A percentile compares a stretch with the other conserved stretches of the same genome.
Conservation (phyloP, 495 filamentous ascomycete species). For the Jackrogersella minutella region DNA sequence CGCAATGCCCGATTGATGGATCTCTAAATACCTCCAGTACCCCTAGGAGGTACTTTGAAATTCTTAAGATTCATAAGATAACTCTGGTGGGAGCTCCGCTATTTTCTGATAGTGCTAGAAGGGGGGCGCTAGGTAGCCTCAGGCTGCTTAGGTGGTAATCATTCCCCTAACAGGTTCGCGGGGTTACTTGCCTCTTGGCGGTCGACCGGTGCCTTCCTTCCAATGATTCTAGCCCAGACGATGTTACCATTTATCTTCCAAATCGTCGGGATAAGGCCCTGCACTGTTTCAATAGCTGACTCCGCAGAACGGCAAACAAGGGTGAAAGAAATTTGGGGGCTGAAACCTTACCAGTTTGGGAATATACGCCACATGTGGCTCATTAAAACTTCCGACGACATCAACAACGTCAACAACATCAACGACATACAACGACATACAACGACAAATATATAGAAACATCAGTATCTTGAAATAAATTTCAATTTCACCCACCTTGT, state of each 20-base stretch:
- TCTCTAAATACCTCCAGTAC: not conserved
- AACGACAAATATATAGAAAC: too few species aligned
- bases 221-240: constrained; percentile 5
- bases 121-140: not conserved
- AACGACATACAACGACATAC: not conserved
- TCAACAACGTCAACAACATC: too few species aligned
- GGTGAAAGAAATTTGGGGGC: not conserved
- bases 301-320: constrained; percentile 12
- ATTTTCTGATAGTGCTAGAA: not conserved
- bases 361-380: constrained; percentile 12
- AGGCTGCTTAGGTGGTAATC: too few species aligned
- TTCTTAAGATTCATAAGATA: too few species aligned
- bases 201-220: not conserved
- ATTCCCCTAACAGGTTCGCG: constrained; percentile 14
- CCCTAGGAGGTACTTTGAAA: too few species aligned
- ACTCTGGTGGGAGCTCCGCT: constrained; percentile 13
- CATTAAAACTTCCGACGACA: constrained; percentile 6
- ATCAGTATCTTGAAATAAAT: too few species aligned
- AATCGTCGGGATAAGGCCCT: constrained; percentile 16
- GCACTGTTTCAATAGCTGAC: not conserved
- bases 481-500: not conserved
- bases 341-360: not conserved
- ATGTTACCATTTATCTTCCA: constrained; percentile 18
- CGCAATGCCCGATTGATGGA: constrained; percentile 17
- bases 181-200: constrained; percentile 15